Percentiles rank a stretch among this genome's conserved stretches.
phyloP scores from a whole-genome alignment of 345 rosid species.

The Kernera saxatilis region DNA sequence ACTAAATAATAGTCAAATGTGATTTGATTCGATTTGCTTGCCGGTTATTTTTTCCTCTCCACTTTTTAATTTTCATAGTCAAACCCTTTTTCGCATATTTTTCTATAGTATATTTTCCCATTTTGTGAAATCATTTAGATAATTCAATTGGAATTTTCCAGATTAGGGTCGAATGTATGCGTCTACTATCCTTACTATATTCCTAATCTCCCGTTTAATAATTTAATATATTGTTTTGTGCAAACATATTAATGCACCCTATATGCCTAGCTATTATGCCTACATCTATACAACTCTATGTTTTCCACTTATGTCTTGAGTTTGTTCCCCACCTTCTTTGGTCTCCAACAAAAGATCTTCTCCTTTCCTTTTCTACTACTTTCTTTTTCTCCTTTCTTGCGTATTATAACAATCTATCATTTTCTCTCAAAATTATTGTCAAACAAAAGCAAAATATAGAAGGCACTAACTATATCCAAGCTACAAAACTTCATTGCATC shows the following conservation, averaged over 20 bases:
- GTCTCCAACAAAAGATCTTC: conserved; percentile 36
- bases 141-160: background rate
- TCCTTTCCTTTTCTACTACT: background rate
- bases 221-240: conserved; percentile 1
- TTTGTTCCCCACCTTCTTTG: conserved; percentile 40
- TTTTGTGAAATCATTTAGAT: background rate
- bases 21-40: conserved; percentile 35
- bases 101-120: background rate
- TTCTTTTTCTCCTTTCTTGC: conserved; percentile 1
- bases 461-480: conserved; percentile 25
- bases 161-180: conserved; percentile 18
- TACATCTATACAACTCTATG: conserved; percentile 33
- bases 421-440: conserved; percentile 18
- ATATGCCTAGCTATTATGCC: conserved; percentile 21
- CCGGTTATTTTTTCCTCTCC: background rate
- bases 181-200: conserved; percentile 16
- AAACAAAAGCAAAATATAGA: conserved; percentile 17
- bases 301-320: conserved; percentile 37
- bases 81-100: conserved; percentile 5
- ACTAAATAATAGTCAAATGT: conserved; percentile 25
- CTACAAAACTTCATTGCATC: conserved; percentile 22
- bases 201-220: conserved; percentile 13
- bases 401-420: conserved; percentile 10
- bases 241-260: conserved; percentile 20
- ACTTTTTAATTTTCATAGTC: conserved; percentile 14